phyloP scores from a whole-genome alignment of 1,284 basidiomycete species.

The Waitea zeae region DNA sequence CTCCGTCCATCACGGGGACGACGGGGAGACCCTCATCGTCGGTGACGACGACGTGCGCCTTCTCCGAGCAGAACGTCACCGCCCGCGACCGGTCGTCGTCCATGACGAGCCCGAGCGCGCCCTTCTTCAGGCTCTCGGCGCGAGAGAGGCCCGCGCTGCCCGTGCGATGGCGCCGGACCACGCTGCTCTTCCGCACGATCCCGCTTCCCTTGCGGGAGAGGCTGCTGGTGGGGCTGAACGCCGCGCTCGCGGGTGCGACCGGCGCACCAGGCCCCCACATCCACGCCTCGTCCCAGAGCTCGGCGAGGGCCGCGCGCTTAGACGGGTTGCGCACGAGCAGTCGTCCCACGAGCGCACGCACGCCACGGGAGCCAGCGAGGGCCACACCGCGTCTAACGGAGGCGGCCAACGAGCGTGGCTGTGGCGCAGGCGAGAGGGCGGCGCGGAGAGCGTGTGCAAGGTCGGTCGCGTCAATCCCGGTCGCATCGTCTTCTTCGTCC shows the following conservation, averaged over 20 bases:
- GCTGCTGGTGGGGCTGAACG: neutral
- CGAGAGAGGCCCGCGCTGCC: no score
- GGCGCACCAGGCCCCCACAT: slow-evolving; percentile 21
- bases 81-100: neutral
- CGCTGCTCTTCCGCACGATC: neutral
- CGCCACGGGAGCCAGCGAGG: slow-evolving; percentile 27
- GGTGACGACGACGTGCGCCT: no score
- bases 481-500: slow-evolving; percentile 10
- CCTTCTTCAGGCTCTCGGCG: neutral
- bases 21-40: neutral
- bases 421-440: no score
- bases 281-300: slow-evolving; percentile 57
- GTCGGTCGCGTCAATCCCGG: neutral
- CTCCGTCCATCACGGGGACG: neutral
- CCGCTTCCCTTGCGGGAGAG: neutral
- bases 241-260: slow-evolving; percentile 9
- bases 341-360: slow-evolving; percentile 35
- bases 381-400: slow-evolving; percentile 8
- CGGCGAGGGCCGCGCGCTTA: slow-evolving; percentile 36
- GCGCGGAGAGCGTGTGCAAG: no score
- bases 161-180: no score
- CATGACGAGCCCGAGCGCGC: neutral
- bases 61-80: no score
- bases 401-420: no score
- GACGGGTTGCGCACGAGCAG: slow-evolving; percentile 55